Base-by-base conservation (phyloP, 1,139 yeast genomes). In the Geotrichum fermentans region DNA sequence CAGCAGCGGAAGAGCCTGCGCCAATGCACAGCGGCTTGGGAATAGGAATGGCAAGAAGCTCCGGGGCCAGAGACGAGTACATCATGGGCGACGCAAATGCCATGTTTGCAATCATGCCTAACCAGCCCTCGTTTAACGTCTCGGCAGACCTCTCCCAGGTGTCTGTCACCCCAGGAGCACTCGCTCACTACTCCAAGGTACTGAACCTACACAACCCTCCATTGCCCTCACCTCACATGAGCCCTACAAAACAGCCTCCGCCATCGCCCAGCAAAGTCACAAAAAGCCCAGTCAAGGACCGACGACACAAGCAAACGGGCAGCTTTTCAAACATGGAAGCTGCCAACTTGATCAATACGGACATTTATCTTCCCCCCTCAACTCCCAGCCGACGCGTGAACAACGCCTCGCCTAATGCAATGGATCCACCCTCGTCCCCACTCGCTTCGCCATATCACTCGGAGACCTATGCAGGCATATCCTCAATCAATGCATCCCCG, bases 181-280 rank as follows among this genome's bases (percentile, higher is more conserved):
- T 61, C 40, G 65, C 63, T 10, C 60, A 55, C 48, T 61, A 56
- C 43, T 57, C 63, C 32, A 60, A 56, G 43, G 53, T 53, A 54
- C 38, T 48, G 34, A 48, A 48, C 32, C 28, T 43, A 32, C 18
- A 37, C 29, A 48, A 43, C 22, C 43, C 39, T 8, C 39, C 39
- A 8, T 22, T 28, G 26, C 21, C 29, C 38, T 13, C 33, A 36
- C 22, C 39, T 3, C 39, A 36, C 16, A 24, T n/a, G 36, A 16
- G 30, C 14, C 28, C 28, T 7, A 11, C 49, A 4, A 20, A 29
- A 6, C 35, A 43, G n/a, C 21, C 32, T 21, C 49, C 49, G 1
- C 49, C 37, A 18, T 49, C 52, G 6, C 52, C 52, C 2, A 29
- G 42, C n/a, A 49, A 49, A 16, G 47, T 49, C 20, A 41, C 47